phyloP scores from a whole-genome alignment of 139 green algal genomes.

The Tetradesmus obliquus region DNA sequence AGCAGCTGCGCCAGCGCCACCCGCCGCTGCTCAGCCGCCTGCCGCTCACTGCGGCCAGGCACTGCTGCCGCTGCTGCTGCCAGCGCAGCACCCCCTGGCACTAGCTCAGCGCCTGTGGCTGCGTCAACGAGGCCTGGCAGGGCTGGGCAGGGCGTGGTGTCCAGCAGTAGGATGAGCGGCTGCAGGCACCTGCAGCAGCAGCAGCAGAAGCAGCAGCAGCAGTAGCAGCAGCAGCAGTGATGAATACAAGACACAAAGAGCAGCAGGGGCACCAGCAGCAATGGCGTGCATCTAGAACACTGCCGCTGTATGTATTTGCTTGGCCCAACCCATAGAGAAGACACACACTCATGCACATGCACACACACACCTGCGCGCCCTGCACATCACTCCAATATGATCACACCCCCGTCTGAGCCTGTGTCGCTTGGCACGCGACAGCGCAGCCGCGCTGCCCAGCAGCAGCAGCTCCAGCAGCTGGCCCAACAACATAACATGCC shows the following conservation, averaged over 20 bases:
- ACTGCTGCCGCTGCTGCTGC: neutral
- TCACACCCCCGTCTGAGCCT: conserved; percentile 68
- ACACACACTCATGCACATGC: too few species aligned
- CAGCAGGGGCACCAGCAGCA: neutral
- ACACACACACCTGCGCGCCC: too few species aligned
- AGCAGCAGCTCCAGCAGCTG: conserved; percentile 57
- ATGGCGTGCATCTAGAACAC: neutral
- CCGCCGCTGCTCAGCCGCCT: neutral
- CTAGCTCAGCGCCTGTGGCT: neutral
- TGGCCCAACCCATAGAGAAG: too few species aligned
- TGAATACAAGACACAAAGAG: neutral
- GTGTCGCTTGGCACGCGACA: conserved; percentile 81
- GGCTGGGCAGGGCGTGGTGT: conserved; percentile 11
- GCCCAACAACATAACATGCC: neutral
- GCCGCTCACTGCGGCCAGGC: neutral
- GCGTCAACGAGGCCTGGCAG: conserved; percentile 12
- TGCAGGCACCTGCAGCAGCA: conserved; percentile 44
- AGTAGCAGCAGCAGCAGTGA: neutral
- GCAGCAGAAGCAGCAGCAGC: neutral
- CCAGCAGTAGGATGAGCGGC: conserved; percentile 61
- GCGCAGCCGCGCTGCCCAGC: conserved; percentile 42
- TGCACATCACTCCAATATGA: too few species aligned
- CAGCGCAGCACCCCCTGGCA: conserved; percentile 17
- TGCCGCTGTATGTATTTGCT: too few species aligned
- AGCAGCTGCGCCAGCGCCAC: conserved; percentile 57